Evolutionary conservation across 129 eudicot species (phyloP).

Genomic region (Glebionis coronaria): DNA sequence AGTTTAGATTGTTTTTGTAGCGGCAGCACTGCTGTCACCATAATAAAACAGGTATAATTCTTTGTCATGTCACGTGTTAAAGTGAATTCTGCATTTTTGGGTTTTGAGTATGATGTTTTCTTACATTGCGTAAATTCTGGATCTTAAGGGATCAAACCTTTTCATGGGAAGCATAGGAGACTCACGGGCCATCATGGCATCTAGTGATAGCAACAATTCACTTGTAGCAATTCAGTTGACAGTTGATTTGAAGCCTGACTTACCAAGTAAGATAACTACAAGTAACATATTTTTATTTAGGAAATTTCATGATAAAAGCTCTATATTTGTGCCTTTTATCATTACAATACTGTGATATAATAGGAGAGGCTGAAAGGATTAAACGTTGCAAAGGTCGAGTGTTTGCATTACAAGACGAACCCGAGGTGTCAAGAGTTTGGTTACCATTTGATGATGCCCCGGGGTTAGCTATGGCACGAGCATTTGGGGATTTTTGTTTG

Average conservation of each 20-base stretch:
- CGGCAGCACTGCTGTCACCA: conserved; percentile 95
- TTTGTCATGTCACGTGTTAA: background rate
- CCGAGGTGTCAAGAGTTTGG: conserved; percentile 96
- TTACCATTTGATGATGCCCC: conserved; percentile 97
- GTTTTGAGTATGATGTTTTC: conserved; percentile 6
- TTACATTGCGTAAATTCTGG: conserved; percentile 4
- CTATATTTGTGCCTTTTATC: background rate
- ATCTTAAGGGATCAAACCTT: conserved; percentile 29
- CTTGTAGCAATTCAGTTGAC: conserved; percentile 27
- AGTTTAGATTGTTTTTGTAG: conserved; percentile 94
- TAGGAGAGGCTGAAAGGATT: conserved; percentile 95
- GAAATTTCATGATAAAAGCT: background rate
- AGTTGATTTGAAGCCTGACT: conserved; percentile 80
- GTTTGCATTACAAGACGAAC: conserved; percentile 97
- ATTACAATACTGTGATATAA: background rate
- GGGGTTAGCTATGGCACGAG: conserved; percentile 98
- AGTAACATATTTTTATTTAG: background rate
- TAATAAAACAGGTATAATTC: conserved; percentile 73
- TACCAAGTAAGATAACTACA: conserved; percentile 60
- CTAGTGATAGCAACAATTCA: conserved; percentile 28
- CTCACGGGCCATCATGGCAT: conserved; percentile 32
- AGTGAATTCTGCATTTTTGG: conserved; percentile 8
- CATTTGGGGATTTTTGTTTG: conserved; percentile 93
- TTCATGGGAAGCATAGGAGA: conserved; percentile 37
- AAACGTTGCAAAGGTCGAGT: conserved; percentile 92